These are phyloP conservation scores for Ampelocalamus luodianensis DNA, from an alignment of 176 grass and related monocot species.

Conservation along the genomic window DNA sequence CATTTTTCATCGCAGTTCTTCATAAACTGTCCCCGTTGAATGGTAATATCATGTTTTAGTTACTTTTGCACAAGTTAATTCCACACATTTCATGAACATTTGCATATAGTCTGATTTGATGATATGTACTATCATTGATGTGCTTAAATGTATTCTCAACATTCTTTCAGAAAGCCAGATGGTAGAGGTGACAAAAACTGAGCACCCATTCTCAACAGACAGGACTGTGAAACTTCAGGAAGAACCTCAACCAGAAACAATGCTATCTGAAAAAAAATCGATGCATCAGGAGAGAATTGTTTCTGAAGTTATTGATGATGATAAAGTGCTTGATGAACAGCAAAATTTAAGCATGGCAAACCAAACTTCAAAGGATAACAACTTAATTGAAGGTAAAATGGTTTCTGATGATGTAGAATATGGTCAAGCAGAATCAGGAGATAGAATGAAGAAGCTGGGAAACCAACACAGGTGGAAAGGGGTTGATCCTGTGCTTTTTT, in stretches of 20 bases:
- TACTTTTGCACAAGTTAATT: conserved; percentile 20
- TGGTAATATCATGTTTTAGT: conserved; percentile 52
- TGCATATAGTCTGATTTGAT: conserved; percentile 13
- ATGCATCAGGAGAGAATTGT: conserved; percentile 29
- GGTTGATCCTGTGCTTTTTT: conserved; percentile 85
- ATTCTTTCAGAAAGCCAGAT: conserved; percentile 51
- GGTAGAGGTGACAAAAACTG: conserved; percentile 43
- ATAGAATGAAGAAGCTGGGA: conserved; percentile 39
- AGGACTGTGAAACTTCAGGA: conserved; percentile 35
- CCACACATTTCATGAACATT: conserved; percentile 19
- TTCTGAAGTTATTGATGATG: conserved; percentile 40
- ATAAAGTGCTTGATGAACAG: conserved; percentile 28
- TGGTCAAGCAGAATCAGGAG: conserved; percentile 32
- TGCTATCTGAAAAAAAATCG: conserved; percentile 36
- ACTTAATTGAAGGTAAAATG: conserved; percentile 37
- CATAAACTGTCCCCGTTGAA: conserved; percentile 65
- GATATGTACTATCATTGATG: neutral
- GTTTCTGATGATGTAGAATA: conserved; percentile 42
- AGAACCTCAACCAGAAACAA: conserved; percentile 38
- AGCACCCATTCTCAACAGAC: neutral
- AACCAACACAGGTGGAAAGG: conserved; percentile 67
- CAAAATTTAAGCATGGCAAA: conserved; percentile 12
- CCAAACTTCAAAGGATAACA: conserved; percentile 21
- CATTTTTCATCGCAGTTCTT: conserved; percentile 96
- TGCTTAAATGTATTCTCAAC: conserved; percentile 6